Evolutionary conservation across 208 protist species (phyloP).

Genomic region (Crithidia mellificae): DNA sequence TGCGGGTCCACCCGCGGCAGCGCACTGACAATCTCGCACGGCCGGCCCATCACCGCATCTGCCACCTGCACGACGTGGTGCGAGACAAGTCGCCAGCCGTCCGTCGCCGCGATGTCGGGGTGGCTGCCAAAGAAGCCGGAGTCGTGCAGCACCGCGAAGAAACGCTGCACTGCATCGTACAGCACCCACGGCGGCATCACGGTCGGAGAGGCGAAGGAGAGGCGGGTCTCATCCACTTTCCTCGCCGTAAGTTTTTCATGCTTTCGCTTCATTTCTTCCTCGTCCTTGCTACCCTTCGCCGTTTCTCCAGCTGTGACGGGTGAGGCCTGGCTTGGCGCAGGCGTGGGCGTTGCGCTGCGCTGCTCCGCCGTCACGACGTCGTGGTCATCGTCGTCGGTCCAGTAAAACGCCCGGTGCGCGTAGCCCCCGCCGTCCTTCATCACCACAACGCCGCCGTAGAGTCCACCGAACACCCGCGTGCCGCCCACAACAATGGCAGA

Average conservation of each 20-base stretch:
- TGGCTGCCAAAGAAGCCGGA: slow-evolving; percentile 2
- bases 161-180: slow-evolving; percentile 42
- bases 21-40: slow-evolving; percentile 65
- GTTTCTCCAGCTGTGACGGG: background rate
- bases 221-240: background rate
- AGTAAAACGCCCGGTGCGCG: slow-evolving; percentile 46
- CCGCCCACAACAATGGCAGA: slow-evolving; percentile 20
- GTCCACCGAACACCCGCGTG: slow-evolving; percentile 31
- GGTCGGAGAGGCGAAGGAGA: background rate
- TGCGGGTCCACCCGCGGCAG: slow-evolving; percentile 43
- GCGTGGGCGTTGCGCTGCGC: no score
- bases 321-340: no score
- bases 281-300: background rate
- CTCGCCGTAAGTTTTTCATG: background rate
- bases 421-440: slow-evolving; percentile 30
- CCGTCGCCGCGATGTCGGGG: background rate
- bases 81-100: slow-evolving; percentile 44
- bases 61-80: slow-evolving; percentile 54
- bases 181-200: slow-evolving; percentile 70
- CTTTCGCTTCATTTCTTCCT: background rate
- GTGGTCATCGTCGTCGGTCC: slow-evolving; percentile 1
- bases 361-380: no score
- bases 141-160: slow-evolving; percentile 41
- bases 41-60: slow-evolving; percentile 46
- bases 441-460: slow-evolving; percentile 43